These are phyloP conservation scores for Verticillium tricorpus DNA, from an alignment of 2,329 filamentous ascomycete species.

Conservation along the genomic window DNA sequence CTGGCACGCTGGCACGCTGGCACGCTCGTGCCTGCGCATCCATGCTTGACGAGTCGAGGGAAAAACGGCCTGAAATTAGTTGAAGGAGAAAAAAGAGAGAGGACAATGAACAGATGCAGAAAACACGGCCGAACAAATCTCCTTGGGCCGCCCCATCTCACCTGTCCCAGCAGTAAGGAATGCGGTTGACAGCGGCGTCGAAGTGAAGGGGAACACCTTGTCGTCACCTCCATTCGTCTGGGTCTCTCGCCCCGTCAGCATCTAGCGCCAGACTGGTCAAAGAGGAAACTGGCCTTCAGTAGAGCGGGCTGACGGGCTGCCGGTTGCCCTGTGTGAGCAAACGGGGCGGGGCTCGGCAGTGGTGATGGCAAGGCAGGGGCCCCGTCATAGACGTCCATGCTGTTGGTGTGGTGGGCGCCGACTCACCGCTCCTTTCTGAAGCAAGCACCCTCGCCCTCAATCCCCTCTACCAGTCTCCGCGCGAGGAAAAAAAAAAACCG, in stretches of 20 bases:
- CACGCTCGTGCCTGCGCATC: not conserved
- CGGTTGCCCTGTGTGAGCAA: not conserved
- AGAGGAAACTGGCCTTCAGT: not conserved
- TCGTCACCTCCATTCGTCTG: conserved; percentile 1
- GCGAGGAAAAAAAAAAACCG: not conserved
- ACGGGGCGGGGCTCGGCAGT: not conserved
- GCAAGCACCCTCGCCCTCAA: too few species aligned
- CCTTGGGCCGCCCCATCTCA: not conserved
- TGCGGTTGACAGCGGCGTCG: not conserved
- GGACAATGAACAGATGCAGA: not conserved
- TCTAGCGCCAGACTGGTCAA: not conserved
- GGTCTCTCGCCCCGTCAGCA: not conserved
- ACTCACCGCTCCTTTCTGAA: not conserved
- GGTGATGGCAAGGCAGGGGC: not conserved
- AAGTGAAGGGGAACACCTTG: conserved; percentile 1
- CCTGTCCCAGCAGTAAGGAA: conserved; percentile 3
- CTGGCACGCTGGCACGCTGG: not conserved
- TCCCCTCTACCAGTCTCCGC: not conserved
- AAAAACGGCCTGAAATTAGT: not conserved
- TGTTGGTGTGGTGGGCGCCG: not conserved
- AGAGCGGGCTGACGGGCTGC: not conserved
- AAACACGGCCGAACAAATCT: not conserved
- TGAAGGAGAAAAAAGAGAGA: not conserved
- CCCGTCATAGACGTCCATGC: not conserved
- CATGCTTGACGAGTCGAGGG: not conserved